phyloP scores from a whole-genome alignment of 352 stramenopile genomes.

The Globisporangium megalacanthum region DNA sequence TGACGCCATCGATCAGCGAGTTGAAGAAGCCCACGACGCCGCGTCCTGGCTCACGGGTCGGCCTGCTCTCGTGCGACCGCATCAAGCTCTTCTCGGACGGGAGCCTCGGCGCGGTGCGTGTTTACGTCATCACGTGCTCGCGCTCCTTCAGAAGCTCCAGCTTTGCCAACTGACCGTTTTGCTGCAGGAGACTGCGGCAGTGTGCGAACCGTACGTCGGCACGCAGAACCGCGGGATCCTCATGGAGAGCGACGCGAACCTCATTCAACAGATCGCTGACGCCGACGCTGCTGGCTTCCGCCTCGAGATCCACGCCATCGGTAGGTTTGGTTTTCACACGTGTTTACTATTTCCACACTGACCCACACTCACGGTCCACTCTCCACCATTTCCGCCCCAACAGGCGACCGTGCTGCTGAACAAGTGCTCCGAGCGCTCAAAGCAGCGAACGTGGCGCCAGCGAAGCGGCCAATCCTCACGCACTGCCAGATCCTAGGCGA shows the following conservation, averaged over 20 bases:
- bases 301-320: constrained; percentile 88
- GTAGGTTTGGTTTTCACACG: constrained; percentile 22
- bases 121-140: background rate
- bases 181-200: constrained; percentile 73
- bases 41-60: constrained; percentile 29
- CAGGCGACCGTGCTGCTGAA: constrained; percentile 64
- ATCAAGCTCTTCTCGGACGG: constrained; percentile 89
- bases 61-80: constrained; percentile 72
- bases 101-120: constrained; percentile 73
- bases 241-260: constrained; percentile 64
- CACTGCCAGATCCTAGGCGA: constrained; percentile 85
- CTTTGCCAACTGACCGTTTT: background rate
- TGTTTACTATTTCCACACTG: background rate
- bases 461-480: constrained; percentile 80
- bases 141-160: background rate
- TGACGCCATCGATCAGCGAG: constrained; percentile 70
- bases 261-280: constrained; percentile 60
- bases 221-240: constrained; percentile 75
- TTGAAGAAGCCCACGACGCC: constrained; percentile 37
- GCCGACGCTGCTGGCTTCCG: constrained; percentile 55
- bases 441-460: constrained; percentile 31
- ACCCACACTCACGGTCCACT: background rate
- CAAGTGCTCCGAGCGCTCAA: constrained; percentile 70
- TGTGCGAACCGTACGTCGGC: constrained; percentile 59
- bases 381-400: background rate